Evolutionary conservation across 768 basidiomycete genomes (phyloP).

Genomic region (Phylloporus arenicola): DNA sequence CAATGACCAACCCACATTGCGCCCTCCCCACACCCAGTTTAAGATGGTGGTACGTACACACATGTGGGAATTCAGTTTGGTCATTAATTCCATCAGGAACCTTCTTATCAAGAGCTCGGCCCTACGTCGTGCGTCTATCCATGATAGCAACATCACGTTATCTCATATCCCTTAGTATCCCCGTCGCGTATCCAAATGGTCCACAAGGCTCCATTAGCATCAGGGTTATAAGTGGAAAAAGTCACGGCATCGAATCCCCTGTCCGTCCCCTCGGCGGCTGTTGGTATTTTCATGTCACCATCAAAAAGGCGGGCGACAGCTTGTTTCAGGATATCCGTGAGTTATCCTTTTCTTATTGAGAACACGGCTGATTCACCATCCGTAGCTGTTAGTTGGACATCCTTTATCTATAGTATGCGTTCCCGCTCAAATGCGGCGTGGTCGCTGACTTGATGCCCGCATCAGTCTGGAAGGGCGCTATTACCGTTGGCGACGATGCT

Average conservation of each 20-base stretch:
- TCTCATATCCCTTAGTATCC: constrained; percentile 45
- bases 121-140: constrained; percentile 46
- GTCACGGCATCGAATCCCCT: constrained; percentile 80
- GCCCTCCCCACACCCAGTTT: constrained; percentile 36
- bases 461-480: constrained; percentile 43
- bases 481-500: constrained; percentile 52
- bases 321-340: constrained; percentile 82
- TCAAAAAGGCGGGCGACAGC: constrained; percentile 49
- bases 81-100: constrained; percentile 42
- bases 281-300: constrained; percentile 83
- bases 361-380: constrained; percentile 1
- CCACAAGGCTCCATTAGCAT: constrained; percentile 61
- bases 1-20: constrained; percentile 12
- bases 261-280: constrained; percentile 90
- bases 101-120: constrained; percentile 78
- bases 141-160: constrained; percentile 1
- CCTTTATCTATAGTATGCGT: constrained; percentile 74
- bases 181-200: constrained; percentile 68
- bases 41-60: constrained; percentile 62
- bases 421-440: neutral
- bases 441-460: constrained; percentile 1
- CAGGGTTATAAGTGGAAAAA: constrained; percentile 86
- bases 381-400: constrained; percentile 79
- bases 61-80: neutral
- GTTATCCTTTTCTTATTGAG: constrained; percentile 17